Base-by-base conservation (phyloP, 805 yeast species). In the Yamadazyma paraphyllophila region DNA sequence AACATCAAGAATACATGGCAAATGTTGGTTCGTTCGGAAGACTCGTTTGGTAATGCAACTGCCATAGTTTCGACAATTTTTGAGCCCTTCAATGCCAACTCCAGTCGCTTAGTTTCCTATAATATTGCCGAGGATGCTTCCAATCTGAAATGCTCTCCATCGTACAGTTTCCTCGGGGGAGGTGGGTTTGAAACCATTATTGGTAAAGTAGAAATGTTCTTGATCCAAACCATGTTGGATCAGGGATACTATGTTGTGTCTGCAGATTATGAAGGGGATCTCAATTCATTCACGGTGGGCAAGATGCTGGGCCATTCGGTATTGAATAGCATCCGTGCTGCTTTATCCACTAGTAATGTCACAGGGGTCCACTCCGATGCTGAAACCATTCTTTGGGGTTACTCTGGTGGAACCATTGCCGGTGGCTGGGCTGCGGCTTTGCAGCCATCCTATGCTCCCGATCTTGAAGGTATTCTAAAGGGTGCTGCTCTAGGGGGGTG, bases 401-500 rank as follows among this genome's bases (percentile, higher is more conserved):
- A 61, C 43, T 62, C 68, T 10, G 73, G 73, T 10, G 72, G 71
- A 6, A 55, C 67, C 0, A 44, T 66, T 24, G 66, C 72, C 7
- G 46, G 64, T 14, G 59, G 64, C 3, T 67, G 73, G 73, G 70
- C 69, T 10, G 61, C 65, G 1, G 57, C 60, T 4, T 44, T 64
- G 24, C 67, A 61, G 45, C 69, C 69, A 2, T 33, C 49, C 2
- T 67, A 67, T 42, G 70, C 71, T 4, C 66, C 66, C 2, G 71
- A 67, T 46, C 45, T 51, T 10, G 38, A 20, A 44, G 46, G 47
- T 12, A 56, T 37, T 35, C 55, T 47, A 4, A 42, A 50, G 15
- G 73, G 71, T 12, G 65, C 57, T 12, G 67, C 67, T 1, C 27
- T 65, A 15, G 71, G 71, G 7, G 71, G 71, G 3, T 55, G 61